Evolutionary conservation across 345 rosid genomes (phyloP).

Genomic region (Aethionema arabicum): DNA sequence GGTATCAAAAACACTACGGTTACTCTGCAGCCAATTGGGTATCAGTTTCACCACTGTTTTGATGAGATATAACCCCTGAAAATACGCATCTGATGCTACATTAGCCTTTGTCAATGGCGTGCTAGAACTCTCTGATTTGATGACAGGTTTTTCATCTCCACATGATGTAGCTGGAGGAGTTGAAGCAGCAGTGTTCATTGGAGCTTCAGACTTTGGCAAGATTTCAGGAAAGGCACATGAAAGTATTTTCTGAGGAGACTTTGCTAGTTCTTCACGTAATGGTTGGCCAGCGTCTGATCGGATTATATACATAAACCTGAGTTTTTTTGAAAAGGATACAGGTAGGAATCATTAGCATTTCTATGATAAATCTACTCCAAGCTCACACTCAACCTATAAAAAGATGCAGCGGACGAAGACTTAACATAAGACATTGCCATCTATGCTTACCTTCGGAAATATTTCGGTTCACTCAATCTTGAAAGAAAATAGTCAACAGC

Average conservation of each 20-base stretch:
- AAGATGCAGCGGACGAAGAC: slow-evolving; percentile 15
- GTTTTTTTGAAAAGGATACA: slow-evolving; percentile 18
- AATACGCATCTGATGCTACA: slow-evolving; percentile 73
- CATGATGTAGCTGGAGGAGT: slow-evolving; percentile 56
- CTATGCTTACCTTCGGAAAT: slow-evolving; percentile 80
- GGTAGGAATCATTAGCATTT: slow-evolving; percentile 25
- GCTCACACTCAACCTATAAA: slow-evolving; percentile 13
- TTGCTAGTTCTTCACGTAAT: slow-evolving; percentile 92
- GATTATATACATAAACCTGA: slow-evolving; percentile 94
- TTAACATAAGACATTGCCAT: slow-evolving; percentile 21
- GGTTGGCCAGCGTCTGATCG: slow-evolving; percentile 95
- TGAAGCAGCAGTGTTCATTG: slow-evolving; percentile 50
- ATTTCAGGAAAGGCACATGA: slow-evolving; percentile 83
- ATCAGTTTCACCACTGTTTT: slow-evolving; percentile 86
- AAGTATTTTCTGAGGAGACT: slow-evolving; percentile 87
- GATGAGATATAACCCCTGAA: slow-evolving; percentile 89
- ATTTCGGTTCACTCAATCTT: slow-evolving; percentile 85
- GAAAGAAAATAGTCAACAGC: slow-evolving; percentile 97
- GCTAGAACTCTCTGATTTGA: slow-evolving; percentile 58
- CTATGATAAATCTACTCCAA: slow-evolving; percentile 14
- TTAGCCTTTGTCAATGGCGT: slow-evolving; percentile 44
- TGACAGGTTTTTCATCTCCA: slow-evolving; percentile 62
- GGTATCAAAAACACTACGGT: slow-evolving; percentile 78
- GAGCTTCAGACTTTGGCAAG: slow-evolving; percentile 61
- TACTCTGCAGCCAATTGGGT: slow-evolving; percentile 92